Evolutionary conservation across 2,329 filamentous ascomycete genomes (phyloP), one percentile per base, ranked within the genome.

Genomic region (Rhynchosporium secalis): DNA sequence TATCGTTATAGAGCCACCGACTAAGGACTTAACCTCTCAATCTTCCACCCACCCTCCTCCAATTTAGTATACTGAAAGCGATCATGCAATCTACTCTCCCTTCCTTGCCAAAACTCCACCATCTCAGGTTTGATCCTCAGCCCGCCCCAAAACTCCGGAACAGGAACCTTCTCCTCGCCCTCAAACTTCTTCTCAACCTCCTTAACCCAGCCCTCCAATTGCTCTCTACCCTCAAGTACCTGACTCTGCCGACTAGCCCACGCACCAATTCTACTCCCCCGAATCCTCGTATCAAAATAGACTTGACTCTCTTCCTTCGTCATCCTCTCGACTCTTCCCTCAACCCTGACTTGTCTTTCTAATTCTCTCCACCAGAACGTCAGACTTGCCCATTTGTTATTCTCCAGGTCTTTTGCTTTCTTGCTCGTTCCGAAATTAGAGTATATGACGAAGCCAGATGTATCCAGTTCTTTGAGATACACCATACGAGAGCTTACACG

Each of bases 51-150:
- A 3, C 76, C 75, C 10, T 70, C 76, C 58, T 78, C 79, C 56
- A 84, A 81, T 74, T 84, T 86, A 61, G 86, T 85, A 77, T 97
- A 98, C 65, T 87, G 83, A 75, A 99, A 98, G 29, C 95, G 88
- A 80, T 99, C 95, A 78, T 99, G 95, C 76, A 99, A 78, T 63
- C 95, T 83, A 77, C 89, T 96, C 73, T 91, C 84, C 71, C 95
- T 84, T 2, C 95, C 95, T 80, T 97, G 93, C 86, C 95, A 99
- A 75, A 99, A 99, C 82, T 99, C 95, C 55, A 99, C 83, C 70
- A 86, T 85, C 72, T 92, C 89, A 0, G 95, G 94, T 66, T 93
- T 82, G 64, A 99, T 84, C 70, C 94, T 86, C 75, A 97, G 74
- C 0, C 95, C 95, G 36, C 95, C 95, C 95, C 95, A 99, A 75